Evolutionary conservation across 2,329 filamentous ascomycete genomes (phyloP), one percentile per base, ranked within the genome.

Genomic region (Diaporthe longicolla): DNA sequence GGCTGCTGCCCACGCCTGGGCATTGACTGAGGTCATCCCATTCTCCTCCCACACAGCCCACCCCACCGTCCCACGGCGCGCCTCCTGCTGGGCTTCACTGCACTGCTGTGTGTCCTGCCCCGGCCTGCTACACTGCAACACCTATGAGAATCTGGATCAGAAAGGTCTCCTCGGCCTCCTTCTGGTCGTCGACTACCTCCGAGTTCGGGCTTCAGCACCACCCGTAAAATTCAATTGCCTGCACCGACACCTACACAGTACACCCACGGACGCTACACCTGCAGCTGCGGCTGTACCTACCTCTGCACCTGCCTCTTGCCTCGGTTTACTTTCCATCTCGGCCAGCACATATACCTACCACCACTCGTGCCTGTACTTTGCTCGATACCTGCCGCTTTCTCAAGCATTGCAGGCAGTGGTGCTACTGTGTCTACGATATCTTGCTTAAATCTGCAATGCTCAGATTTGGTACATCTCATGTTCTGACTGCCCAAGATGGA

Each of bases 181-280:
- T 52, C 45, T 37, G 63, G 24, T 50, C 13, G 61, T 52, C 17
- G 13, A 24, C 19, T 21, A 13, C 45, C 32, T 61, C 69, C 69
- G 55, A 71, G n/a, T 35, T 63, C 70, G 57, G 45, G 70, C 57
- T 50, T 32, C 37, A 71, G 66, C 54, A 54, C 66, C 57, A n/a
- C 40, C 57, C 63, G 55, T 26, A 17, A 61, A 61, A 17, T 19
- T 43, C 13, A 17, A 43, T 61, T 35, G 32, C 32, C 13, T 37
- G 55, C 32, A 35, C 21, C 55, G n/a, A 13, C 32, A n/a, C 17
- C 40, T 43, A 43, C 40, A 2, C 11, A 40, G 37, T 11, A 40
- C 37, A 43, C 17, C 40, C 7, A 43, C 40, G 15, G 4, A 43
- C 40, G 40, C 40, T 43, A 19, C 40, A 43, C 40, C 32, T 68